Percentiles rank a stretch among this genome's conserved stretches.
phyloP scores from a whole-genome alignment of 331 rosid species.

The Cydonia oblonga region DNA sequence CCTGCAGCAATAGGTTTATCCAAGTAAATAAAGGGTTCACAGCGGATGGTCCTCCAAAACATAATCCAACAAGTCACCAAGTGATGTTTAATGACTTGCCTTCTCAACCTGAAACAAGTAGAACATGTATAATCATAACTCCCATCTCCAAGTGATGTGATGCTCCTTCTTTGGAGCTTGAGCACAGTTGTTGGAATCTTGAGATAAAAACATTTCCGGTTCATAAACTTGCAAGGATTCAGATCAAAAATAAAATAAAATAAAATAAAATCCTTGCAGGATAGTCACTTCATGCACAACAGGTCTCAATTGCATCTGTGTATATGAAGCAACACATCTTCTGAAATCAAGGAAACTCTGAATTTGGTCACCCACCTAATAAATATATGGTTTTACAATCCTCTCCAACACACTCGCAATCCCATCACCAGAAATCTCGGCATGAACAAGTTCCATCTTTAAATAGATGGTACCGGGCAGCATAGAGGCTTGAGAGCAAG shows the following conservation, averaged over 20 bases:
- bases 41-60: not conserved
- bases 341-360: not conserved
- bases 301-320: not conserved
- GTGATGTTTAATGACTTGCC: not conserved
- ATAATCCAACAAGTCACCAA: not conserved
- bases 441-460: constrained; percentile 75
- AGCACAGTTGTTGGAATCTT: not conserved
- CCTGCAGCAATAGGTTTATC: not conserved
- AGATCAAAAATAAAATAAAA: not conserved
- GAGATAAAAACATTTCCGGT: not conserved
- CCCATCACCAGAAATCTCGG: constrained; percentile 71
- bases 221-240: not conserved
- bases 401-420: not conserved
- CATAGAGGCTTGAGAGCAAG: constrained; percentile 67
- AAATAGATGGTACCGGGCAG: constrained; percentile 74
- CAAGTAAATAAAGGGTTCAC: not conserved
- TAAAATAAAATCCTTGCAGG: not conserved
- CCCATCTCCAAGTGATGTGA: not conserved
- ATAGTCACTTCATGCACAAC: not conserved
- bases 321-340: not conserved
- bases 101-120: not conserved
- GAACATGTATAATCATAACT: not conserved
- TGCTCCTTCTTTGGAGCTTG: not conserved
- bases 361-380: not conserved
- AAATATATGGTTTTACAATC: not conserved